Conservation (phyloP, 192 early-diverging fungal genomes). For the Oehlia diaphana region DNA sequence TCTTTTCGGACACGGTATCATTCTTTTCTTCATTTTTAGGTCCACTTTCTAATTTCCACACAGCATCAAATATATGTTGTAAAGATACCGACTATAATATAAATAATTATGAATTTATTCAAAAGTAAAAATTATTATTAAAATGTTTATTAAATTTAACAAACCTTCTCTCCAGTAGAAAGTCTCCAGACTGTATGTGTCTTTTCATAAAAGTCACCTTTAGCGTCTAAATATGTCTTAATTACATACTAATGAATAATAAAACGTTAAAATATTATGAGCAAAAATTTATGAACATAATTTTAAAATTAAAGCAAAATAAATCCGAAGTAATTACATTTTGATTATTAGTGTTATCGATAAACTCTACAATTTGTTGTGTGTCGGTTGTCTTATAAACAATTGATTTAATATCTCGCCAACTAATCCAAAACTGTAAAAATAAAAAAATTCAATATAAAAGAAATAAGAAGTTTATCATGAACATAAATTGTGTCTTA, state of each 20-base stretch:
- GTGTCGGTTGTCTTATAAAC: background rate
- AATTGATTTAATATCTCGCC: constrained; percentile 46
- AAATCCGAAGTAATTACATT: background rate
- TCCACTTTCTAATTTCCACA: background rate
- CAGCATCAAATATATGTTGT: constrained; percentile 8
- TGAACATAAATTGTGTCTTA: constrained; percentile 31
- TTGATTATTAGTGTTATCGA: background rate
- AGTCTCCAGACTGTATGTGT: background rate
- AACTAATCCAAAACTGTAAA: constrained; percentile 42
- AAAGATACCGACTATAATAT: background rate
- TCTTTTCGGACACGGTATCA: background rate
- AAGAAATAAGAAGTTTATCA: background rate
- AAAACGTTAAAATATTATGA: background rate
- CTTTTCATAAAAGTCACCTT: background rate
- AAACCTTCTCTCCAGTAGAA: constrained; percentile 5
- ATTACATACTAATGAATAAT: constrained; percentile 3
- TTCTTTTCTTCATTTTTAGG: no score
- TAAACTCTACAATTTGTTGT: constrained; percentile 10
- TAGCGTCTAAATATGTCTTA: background rate
- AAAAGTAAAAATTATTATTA: background rate
- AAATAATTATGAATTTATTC: background rate
- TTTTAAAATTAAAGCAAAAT: background rate
- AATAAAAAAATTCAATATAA: background rate
- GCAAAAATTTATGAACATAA: background rate
- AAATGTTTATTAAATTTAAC: background rate